A percentile compares a stretch with the other conserved stretches of the same genome.
phyloP scores from a whole-genome alignment of 2,329 filamentous ascomycete species.

The Alternaria hordeiaustralica region DNA sequence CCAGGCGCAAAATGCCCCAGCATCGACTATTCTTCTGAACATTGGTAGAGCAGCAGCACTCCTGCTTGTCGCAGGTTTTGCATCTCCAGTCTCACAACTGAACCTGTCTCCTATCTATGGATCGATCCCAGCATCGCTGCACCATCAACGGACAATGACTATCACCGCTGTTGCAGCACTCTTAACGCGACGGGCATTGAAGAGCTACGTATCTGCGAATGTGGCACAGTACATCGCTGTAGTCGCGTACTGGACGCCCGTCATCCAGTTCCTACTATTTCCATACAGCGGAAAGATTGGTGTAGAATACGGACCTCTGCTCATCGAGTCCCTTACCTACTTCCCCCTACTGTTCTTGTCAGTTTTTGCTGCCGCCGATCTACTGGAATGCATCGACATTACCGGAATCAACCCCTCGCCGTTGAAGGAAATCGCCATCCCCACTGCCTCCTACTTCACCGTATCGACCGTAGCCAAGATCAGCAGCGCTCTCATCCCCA shows the following conservation, averaged over 20 bases:
- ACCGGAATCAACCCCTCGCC: slow-evolving; percentile 62
- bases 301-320: slow-evolving; percentile 72
- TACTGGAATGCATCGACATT: slow-evolving; percentile 68
- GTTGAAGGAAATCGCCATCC: slow-evolving; percentile 68
- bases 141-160: slow-evolving; percentile 72
- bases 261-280: slow-evolving; percentile 75
- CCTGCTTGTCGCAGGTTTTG: slow-evolving; percentile 66
- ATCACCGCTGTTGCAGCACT: slow-evolving; percentile 74
- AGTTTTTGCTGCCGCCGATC: slow-evolving; percentile 51
- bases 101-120: slow-evolving; percentile 88
- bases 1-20: slow-evolving; percentile 29
- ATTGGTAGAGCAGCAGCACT: slow-evolving; percentile 49
- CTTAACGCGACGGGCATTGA: slow-evolving; percentile 68
- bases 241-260: slow-evolving; percentile 76
- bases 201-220: slow-evolving; percentile 57
- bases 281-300: slow-evolving; percentile 70
- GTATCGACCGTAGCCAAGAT: slow-evolving; percentile 61
- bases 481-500: slow-evolving; percentile 50
- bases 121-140: slow-evolving; percentile 75
- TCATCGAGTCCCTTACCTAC: slow-evolving; percentile 76
- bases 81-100: slow-evolving; percentile 74
- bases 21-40: slow-evolving; percentile 37
- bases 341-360: slow-evolving; percentile 57
- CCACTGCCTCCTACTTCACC: slow-evolving; percentile 69
- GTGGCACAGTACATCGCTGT: slow-evolving; percentile 67